Percentiles rank a stretch among this genome's conserved stretches.
Evolutionary conservation across 1,284 basidiomycete species (phyloP).

Genomic region (Pterulicium gracile): DNA sequence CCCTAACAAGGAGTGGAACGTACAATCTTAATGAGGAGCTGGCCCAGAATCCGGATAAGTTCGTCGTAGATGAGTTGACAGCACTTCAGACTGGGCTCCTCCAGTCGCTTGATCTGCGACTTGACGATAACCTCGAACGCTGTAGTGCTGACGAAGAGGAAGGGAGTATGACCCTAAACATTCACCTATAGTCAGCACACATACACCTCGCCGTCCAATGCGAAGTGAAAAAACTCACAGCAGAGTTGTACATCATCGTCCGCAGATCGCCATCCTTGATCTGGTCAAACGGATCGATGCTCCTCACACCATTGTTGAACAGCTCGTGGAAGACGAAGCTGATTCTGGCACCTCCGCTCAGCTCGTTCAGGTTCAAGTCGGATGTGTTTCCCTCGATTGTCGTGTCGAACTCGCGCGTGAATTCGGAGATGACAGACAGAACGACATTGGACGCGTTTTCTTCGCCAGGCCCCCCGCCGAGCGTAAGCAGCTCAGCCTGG

Average conservation of each 20-base stretch:
- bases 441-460: slow-evolving; percentile 83
- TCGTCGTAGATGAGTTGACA: slow-evolving; percentile 95
- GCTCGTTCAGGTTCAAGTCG: slow-evolving; percentile 88
- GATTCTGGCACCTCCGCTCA: slow-evolving; percentile 95
- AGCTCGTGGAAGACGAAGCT: slow-evolving; percentile 98
- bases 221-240: slow-evolving; percentile 35
- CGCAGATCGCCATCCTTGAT: slow-evolving; percentile 98
- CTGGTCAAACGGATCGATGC: slow-evolving; percentile 96
- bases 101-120: slow-evolving; percentile 94
- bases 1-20: slow-evolving; percentile 23
- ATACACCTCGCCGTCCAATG: too few relatives aligned
- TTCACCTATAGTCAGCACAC: slow-evolving; percentile 6
- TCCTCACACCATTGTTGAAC: slow-evolving; percentile 93
- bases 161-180: slow-evolving; percentile 82
- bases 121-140: slow-evolving; percentile 98
- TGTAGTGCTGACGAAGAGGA: slow-evolving; percentile 91
- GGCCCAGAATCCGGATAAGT: slow-evolving; percentile 88
- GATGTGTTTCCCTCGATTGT: slow-evolving; percentile 97
- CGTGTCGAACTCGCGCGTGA: slow-evolving; percentile 92
- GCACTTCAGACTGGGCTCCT: slow-evolving; percentile 90
- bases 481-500: slow-evolving; percentile 71
- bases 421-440: slow-evolving; percentile 93
- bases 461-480: slow-evolving; percentile 85
- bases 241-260: slow-evolving; percentile 93
- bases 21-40: slow-evolving; percentile 83